A percentile compares a stretch with the other conserved stretches of the same genome.
phyloP scores from a whole-genome alignment of 129 eudicot genomes.

The Centella asiatica region DNA sequence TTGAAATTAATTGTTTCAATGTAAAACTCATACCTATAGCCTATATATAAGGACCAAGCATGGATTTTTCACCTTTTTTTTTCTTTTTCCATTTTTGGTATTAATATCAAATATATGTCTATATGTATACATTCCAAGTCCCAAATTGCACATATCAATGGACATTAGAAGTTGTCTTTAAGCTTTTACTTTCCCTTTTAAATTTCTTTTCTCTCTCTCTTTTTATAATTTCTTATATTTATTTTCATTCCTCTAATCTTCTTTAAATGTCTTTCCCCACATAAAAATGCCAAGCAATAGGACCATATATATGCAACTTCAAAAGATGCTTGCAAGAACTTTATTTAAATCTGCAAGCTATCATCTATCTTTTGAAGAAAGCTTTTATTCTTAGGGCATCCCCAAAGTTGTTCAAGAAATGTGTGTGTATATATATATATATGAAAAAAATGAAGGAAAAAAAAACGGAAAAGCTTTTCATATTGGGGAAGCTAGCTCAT shows the following conservation, averaged over 20 bases:
- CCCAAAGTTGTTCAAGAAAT: conserved; percentile 7
- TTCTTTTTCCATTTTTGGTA: no score
- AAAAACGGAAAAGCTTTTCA: no score
- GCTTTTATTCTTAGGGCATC: conserved; percentile 10
- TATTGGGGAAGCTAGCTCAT: not conserved
- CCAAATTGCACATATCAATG: not conserved
- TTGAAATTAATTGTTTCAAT: no score
- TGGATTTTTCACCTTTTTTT: no score
- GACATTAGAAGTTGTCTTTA: not conserved
- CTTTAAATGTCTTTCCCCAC: not conserved
- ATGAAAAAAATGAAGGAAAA: no score
- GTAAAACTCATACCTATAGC: no score
- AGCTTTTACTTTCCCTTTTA: not conserved
- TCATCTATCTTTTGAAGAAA: conserved; percentile 1
- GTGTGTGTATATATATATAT: not conserved
- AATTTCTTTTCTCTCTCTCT: not conserved
- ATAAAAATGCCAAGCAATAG: not conserved
- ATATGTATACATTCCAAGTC: no score
- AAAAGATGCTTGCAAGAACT: conserved; percentile 10
- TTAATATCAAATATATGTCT: no score
- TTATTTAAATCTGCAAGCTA: conserved; percentile 5
- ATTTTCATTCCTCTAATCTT: not conserved
- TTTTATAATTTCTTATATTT: no score
- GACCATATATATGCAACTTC: conserved; percentile 10
- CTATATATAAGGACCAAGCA: no score